Base-by-base conservation (phyloP, 2,329 filamentous ascomycete species). In the Kalmusia sp. region DNA sequence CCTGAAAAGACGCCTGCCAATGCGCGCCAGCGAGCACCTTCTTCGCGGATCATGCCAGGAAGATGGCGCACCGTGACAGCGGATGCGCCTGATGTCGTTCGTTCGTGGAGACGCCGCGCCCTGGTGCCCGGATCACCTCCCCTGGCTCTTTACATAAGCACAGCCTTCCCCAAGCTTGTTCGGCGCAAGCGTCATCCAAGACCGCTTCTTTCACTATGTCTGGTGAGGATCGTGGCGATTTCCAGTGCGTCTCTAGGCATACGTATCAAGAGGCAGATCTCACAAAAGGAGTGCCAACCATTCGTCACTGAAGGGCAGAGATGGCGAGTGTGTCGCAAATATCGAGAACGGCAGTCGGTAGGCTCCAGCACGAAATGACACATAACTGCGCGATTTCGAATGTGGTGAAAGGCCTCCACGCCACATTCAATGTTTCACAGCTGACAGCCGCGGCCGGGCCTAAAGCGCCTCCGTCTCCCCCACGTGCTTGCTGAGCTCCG, bases 91-190 rank as follows among this genome's bases (percentile, higher is more conserved):
- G 38, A 4, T 17, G 27, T 31, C 11, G 25, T 21, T 31, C 25
- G 24, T 40, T 4, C 27, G 21, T 14, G n/a, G 22, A 27, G 38
- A n/a, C 7, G 14, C 5, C 17, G 24, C 38, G 38, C 24, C 51
- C 37, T 44, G 50, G 43, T 52, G 6, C n/a, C 43, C 44, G 51
- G 51, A 44, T 49, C 44, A 31, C 21, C 46, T 17, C 27, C 50
- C 37, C 35, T 40, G 11, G 30, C 3, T 21, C 30, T n/a, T 35
- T 46, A 46, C 30, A 21, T 46, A 35, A 46, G 43, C 43, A 43
- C 39, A n/a, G n/a, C 21, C 19, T 43, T n/a, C 25, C 39, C 21
- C 39, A 43, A 19, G 39, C 39, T 43, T 43, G 39, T 43, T 27
- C 39, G 9, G 25, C 25, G 14, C 25, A 15, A 14, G 17, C 22